These are phyloP conservation scores for Wickerhamomyces chaumierensis DNA, from an alignment of 805 yeast species.

Conservation along the genomic window DNA sequence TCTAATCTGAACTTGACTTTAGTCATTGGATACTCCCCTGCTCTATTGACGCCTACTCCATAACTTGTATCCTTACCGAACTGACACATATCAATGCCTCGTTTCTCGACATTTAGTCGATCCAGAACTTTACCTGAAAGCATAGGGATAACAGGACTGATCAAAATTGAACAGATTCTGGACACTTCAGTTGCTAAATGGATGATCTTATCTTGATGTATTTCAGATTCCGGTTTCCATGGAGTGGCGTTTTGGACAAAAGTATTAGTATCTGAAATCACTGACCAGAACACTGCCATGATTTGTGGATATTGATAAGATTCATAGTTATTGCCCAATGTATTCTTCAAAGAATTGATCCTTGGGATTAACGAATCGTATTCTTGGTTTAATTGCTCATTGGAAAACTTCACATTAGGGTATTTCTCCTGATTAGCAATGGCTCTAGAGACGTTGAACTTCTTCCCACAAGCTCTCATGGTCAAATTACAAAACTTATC, in stretches of 20 bases:
- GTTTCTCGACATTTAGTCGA: slow-evolving; percentile 44
- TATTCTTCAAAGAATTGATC: slow-evolving; percentile 24
- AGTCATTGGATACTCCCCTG: slow-evolving; percentile 38
- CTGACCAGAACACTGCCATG: slow-evolving; percentile 45
- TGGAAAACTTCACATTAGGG: slow-evolving; percentile 3
- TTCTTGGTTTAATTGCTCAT: slow-evolving; percentile 4
- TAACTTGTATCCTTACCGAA: slow-evolving; percentile 51
- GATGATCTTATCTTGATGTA: slow-evolving; percentile 37
- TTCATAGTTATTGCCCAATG: slow-evolving; percentile 32
- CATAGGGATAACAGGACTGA: slow-evolving; percentile 66
- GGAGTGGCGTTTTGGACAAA: slow-evolving; percentile 65
- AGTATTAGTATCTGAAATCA: slow-evolving; percentile 48
- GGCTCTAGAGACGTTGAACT: slow-evolving; percentile 48
- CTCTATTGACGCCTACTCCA: slow-evolving; percentile 44
- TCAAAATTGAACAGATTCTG: slow-evolving; percentile 53
- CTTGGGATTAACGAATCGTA: slow-evolving; percentile 16
- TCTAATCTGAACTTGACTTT: slow-evolving; percentile 16
- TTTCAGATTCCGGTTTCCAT: slow-evolving; percentile 36
- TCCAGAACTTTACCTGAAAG: slow-evolving; percentile 47
- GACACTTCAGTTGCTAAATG: slow-evolving; percentile 59
- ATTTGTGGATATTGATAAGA: slow-evolving; percentile 46
- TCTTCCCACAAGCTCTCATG: slow-evolving; percentile 60
- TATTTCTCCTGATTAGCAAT: slow-evolving; percentile 5
- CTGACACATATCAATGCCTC: slow-evolving; percentile 32
- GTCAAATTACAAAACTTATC: slow-evolving; percentile 78